These are phyloP conservation scores for Oemleria cerasiformis DNA, from an alignment of 306 rosid species.

Conservation along the genomic window DNA sequence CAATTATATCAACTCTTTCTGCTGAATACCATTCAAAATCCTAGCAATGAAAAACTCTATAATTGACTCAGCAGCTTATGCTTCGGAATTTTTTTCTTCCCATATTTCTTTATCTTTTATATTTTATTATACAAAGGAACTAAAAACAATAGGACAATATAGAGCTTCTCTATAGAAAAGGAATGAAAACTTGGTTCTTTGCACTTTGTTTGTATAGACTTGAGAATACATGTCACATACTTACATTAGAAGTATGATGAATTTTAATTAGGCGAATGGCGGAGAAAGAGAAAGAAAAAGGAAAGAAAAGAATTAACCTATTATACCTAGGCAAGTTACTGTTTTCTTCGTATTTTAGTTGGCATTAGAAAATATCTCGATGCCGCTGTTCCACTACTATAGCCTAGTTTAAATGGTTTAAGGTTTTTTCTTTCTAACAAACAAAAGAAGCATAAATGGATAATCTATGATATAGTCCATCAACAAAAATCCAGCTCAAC, in stretches of 20 bases:
- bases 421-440: background rate
- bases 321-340: background rate
- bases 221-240: background rate
- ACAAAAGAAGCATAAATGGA: background rate
- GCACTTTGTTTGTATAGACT: background rate
- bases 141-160: background rate
- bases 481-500: constrained; percentile 12
- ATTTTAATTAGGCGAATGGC: background rate
- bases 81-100: background rate
- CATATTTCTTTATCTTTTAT: no score
- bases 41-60: background rate
- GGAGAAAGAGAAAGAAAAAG: background rate
- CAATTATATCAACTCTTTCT: background rate
- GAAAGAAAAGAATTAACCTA: background rate
- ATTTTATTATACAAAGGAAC: no score
- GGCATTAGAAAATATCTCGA: background rate
- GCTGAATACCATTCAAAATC: background rate
- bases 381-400: background rate
- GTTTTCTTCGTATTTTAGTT: background rate
- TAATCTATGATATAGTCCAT: background rate
- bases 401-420: background rate
- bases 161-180: background rate
- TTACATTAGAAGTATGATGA: background rate
- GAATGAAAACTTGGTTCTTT: background rate
- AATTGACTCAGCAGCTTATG: background rate